Base-by-base conservation (phyloP, 768 basidiomycete genomes). In the Tremella yokohamensis region DNA sequence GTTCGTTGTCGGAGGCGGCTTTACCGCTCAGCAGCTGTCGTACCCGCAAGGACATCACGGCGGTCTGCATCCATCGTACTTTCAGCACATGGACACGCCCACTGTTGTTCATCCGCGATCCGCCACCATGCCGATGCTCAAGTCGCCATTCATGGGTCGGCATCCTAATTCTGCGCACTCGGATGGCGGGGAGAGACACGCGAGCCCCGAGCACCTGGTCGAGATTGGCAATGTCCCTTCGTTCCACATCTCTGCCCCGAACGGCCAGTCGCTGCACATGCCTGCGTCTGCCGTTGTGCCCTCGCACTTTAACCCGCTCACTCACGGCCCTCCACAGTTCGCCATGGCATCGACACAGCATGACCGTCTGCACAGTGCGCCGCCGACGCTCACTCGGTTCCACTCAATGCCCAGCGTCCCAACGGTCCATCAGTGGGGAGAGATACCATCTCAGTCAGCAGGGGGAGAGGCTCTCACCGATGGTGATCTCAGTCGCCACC, bases 1-100 rank as follows among this genome's bases (percentile, higher is more conserved):
- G 39, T 57, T 58, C 18, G 54, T 61, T 24, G 63, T 64, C 42
- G 67, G 62, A 44, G 70, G 70, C 6, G 70, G 70, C 0, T 72
- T 72, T 55, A 48, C 57, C 9, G 52, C 65, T 3, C 53, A 53
- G 16, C 70, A 72, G 55, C 49, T 72, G 22, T 56, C 70, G 7
- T 55, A 68, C 8, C 70, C 70, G 8, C 49, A 57, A 1, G 49
- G 53, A 29, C 57, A 62, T 25, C 54, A 59, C n/a, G 44, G 54
- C 24, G 57, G 61, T 37, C 63, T 67, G 9, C 37, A 51, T 22
- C 56, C 65, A 1, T 63, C 65, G 16, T 66, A 62, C 39, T 52
- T 57, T 26, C 49, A 52, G 22, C 40, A 34, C 2, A 16, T 45
- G 42, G 22, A 8, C n/a, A 4, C 42, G n/a, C 42, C 42, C 15